phyloP scores from a whole-genome alignment of 805 yeast genomes.

The Pichia ethanolica region DNA sequence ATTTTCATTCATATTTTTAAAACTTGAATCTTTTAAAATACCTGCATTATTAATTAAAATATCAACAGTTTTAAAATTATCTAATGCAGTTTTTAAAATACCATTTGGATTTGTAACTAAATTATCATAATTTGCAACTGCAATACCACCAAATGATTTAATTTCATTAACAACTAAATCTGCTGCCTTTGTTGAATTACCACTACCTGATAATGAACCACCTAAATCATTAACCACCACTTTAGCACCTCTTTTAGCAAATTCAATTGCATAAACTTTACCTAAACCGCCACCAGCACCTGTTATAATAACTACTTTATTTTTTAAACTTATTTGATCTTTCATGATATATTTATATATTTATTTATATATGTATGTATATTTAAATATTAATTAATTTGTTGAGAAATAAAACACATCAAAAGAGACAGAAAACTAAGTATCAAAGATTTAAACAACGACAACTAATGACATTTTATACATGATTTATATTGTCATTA shows the following conservation, averaged over 20 bases:
- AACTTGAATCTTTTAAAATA: slow-evolving; percentile 78
- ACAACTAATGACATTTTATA: too few species aligned
- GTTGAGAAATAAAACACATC: neutral
- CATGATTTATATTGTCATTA: too few species aligned
- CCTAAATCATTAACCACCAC: slow-evolving; percentile 95
- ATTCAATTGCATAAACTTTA: slow-evolving; percentile 76
- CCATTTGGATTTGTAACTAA: slow-evolving; percentile 76
- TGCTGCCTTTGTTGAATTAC: slow-evolving; percentile 67
- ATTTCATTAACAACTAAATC: slow-evolving; percentile 87
- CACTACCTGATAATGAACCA: slow-evolving; percentile 70
- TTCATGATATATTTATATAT: slow-evolving; percentile 6
- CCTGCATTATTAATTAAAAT: slow-evolving; percentile 92
- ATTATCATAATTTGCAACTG: slow-evolving; percentile 92
- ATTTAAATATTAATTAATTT: too few species aligned
- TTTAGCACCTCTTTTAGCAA: slow-evolving; percentile 85
- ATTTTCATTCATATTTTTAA: slow-evolving; percentile 76
- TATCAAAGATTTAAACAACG: too few species aligned
- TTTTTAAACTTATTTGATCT: slow-evolving; percentile 47
- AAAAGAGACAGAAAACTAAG: neutral
- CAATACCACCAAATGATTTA: slow-evolving; percentile 64
- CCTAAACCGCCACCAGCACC: slow-evolving; percentile 99
- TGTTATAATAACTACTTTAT: slow-evolving; percentile 85
- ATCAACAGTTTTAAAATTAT: slow-evolving; percentile 83
- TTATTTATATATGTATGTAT: neutral
- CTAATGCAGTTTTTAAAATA: slow-evolving; percentile 79